Evolutionary conservation across 1,284 basidiomycete genomes (phyloP), one percentile per base, ranked within the genome.

Genomic region (Ganoderma multipileum): DNA sequence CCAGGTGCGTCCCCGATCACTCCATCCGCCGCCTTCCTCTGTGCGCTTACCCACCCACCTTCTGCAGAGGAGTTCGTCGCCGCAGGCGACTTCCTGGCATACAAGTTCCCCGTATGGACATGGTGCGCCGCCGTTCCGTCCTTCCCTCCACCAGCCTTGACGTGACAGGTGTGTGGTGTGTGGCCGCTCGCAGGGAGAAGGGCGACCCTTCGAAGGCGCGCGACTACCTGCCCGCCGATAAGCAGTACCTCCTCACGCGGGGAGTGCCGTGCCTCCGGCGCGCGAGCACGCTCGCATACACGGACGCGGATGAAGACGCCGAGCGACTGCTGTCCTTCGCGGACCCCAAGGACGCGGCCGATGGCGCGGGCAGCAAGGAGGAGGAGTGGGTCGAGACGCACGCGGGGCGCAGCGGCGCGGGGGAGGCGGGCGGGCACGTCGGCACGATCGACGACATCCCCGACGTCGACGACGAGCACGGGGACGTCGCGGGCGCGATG

Each of bases 91-190:
- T 98, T 97, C 81, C 83, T 98, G 69, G 87, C 91, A 8, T 98
- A 97, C 89, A 98, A 98, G 84, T 98, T 97, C 81, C 94, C 94
- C 20, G 95, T 97, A 39, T 98, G 96, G 96, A 86, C 90, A 77
- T 98, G 96, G 96, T 94, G 75, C 74, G 93, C 79, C 36, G 54
- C 60, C 36, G 61, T 68, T 33, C 60, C 36, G 61, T 68, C 36
- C 61, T 26, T 26, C 39, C 30, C 23, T 26, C 20, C 52, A 28
- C 30, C 42, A 14, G 12, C 23, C 47, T n/a, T 44, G 61, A 36
- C n/a, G 55, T 61, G n/a, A 67, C 63, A 41, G 59, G 47, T 64
- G 57, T 39, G 33, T 11, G 12, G 8, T 33, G 33, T 33, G 33
- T 39, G 8, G 38, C 36, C 9, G 5, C 30, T 20, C 50, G 39